A percentile compares a stretch with the other conserved stretches of the same genome.
Conservation (phyloP, 2,329 filamentous ascomycete genomes). For the Xylariaceae sp. region DNA sequence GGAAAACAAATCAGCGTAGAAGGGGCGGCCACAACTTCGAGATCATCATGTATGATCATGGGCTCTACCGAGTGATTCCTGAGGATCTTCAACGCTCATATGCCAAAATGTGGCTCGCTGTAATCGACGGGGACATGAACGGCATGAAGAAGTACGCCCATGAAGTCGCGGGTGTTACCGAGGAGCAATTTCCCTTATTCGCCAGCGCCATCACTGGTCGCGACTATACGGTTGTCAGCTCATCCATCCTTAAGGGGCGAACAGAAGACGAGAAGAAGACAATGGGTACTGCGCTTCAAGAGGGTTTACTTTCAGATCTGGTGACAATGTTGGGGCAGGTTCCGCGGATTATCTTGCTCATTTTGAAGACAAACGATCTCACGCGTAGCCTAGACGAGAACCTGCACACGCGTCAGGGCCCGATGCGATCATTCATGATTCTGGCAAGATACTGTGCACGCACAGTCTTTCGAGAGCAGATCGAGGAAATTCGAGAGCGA, state of each 20-base stretch:
- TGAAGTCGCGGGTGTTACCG: conserved; percentile 82
- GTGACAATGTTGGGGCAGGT: conserved; percentile 86
- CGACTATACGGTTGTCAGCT: conserved; percentile 75
- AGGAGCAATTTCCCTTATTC: conserved; percentile 91
- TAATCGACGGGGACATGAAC: conserved; percentile 82
- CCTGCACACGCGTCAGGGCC: conserved; percentile 67
- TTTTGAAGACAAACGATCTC: conserved; percentile 96
- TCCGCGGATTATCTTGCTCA: conserved; percentile 86
- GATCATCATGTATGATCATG: conserved; percentile 93
- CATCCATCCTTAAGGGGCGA: conserved; percentile 53
- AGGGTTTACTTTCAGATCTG: conserved; percentile 83
- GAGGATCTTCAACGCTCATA: conserved; percentile 75
- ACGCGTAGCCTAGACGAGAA: conserved; percentile 92
- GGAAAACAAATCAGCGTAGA: conserved; percentile 63
- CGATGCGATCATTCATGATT: conserved; percentile 63
- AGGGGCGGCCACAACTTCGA: conserved; percentile 74
- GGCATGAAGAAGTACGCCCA: conserved; percentile 85
- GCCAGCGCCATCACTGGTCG: conserved; percentile 93
- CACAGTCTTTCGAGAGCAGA: conserved; percentile 61
- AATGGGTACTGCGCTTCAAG: conserved; percentile 80
- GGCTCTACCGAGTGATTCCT: conserved; percentile 90
- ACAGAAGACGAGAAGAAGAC: conserved; percentile 75
- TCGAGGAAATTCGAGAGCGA: conserved; percentile 49
- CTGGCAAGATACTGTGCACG: conserved; percentile 64
- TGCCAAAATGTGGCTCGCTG: conserved; percentile 94